Base-by-base conservation (phyloP, 495 filamentous ascomycete species). In the Venustampulla echinocandica region DNA sequence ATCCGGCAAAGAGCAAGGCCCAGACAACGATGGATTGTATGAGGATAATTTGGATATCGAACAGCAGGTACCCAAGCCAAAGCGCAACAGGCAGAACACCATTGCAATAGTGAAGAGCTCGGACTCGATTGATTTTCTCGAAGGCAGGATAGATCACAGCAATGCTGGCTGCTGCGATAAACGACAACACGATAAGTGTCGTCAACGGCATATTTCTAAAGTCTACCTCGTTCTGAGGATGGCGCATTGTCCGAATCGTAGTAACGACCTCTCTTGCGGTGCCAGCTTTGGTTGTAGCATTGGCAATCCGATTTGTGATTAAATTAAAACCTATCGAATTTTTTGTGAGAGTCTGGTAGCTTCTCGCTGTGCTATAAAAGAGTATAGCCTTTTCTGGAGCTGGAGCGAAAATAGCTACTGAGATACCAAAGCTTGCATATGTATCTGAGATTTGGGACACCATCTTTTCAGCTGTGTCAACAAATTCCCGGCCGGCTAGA, bases 101-200 rank as follows among this genome's bases (percentile, higher is more conserved):
- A 25, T 56, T 56, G 28, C 49, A 53, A 17, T 57, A 57, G 3
- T 53, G 50, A 1, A 57, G 37, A 7, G 54, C 54, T 43, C 49
- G 36, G 21, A 57, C 54, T 17, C 40, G 15, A 22, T 53, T 57
- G 27, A 47, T 46, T 17, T 35, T 53, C 35, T 57, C 50, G 30
- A 47, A 53, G 0, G 46, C 13, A 14, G 54, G 54, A 21, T 57
- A 57, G 18, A 57, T 57, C 15, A 53, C 36, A 13, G 50, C 49
- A 20, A 53, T 47, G 25, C 27, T 38, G 2, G 42, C 10, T 7
- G 42, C 37, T 5, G 46, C 47, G 13, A 57, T 44, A 23, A 57
- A 57, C 25, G 40, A 37, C 20, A 57, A 19, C 15, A n/a, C 25
- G 3, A 57, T 6, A 17, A 53, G 34, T 28, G 37, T n/a, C 10